Conservation (phyloP, 768 basidiomycete genomes). For the Tulasnella sp. region DNA sequence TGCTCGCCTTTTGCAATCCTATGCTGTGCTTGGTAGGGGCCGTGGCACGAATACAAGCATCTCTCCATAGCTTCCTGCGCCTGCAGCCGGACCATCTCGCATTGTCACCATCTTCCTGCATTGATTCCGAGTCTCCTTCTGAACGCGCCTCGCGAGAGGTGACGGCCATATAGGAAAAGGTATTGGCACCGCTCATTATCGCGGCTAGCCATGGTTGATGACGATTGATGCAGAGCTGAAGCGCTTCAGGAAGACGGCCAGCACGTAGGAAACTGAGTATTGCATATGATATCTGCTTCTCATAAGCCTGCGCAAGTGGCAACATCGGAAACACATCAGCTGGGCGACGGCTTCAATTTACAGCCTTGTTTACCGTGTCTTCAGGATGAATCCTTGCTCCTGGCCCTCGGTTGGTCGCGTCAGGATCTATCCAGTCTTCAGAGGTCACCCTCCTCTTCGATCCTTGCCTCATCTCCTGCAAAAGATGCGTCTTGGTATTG, state of each 20-base stretch:
- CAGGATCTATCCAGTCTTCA: constrained; percentile 66
- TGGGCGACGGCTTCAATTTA: too few relatives aligned
- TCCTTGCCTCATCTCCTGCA: constrained; percentile 51
- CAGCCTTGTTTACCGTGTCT: constrained; percentile 62
- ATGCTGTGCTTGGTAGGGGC: constrained; percentile 42
- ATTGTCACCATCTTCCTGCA: constrained; percentile 30
- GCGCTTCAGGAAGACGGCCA: constrained; percentile 75
- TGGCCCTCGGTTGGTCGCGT: constrained; percentile 53
- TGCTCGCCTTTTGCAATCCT: not conserved
- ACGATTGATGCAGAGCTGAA: constrained; percentile 68
- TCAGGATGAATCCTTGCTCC: constrained; percentile 56
- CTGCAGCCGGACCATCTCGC: constrained; percentile 66
- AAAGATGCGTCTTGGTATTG: constrained; percentile 48
- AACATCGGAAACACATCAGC: too few relatives aligned
- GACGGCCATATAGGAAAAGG: constrained; percentile 67
- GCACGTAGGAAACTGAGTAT: constrained; percentile 75
- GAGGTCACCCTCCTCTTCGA: constrained; percentile 37
- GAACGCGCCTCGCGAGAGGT: constrained; percentile 35
- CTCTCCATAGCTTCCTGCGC: constrained; percentile 76
- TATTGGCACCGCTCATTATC: constrained; percentile 67
- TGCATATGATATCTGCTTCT: constrained; percentile 64
- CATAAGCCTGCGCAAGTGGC: constrained; percentile 49
- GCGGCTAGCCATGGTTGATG: constrained; percentile 92
- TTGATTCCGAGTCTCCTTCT: constrained; percentile 35
- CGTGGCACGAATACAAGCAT: constrained; percentile 68